Evolutionary conservation across 2,329 filamentous ascomycete genomes (phyloP).

Genomic region (Hyphodiscus sp.): DNA sequence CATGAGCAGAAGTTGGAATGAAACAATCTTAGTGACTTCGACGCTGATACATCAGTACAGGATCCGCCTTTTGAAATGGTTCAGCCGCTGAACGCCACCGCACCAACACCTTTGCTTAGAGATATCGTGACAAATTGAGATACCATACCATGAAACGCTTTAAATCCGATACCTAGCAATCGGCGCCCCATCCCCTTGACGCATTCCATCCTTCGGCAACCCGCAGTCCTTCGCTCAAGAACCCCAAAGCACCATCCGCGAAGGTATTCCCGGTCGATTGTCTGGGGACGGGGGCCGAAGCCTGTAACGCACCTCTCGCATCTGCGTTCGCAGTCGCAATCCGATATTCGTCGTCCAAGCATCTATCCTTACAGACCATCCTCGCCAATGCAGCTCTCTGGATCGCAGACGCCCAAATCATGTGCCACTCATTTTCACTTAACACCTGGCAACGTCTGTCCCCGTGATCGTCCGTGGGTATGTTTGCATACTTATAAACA

Average conservation of each 20-base stretch:
- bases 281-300: constrained; percentile 4
- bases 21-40: no score
- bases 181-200: constrained; percentile 22
- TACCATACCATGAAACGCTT: no score
- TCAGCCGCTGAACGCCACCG: no score
- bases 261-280: constrained; percentile 31
- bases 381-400: constrained; percentile 51
- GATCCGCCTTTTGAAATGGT: no score
- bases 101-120: neutral
- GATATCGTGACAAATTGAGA: neutral
- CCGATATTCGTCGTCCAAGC: constrained; percentile 52
- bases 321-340: constrained; percentile 33
- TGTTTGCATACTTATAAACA: constrained; percentile 37
- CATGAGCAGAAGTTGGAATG: no score
- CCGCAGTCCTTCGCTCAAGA: constrained; percentile 39
- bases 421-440: constrained; percentile 51
- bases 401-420: constrained; percentile 56
- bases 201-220: constrained; percentile 18
- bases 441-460: constrained; percentile 23
- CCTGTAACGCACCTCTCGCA: constrained; percentile 13
- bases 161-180: constrained; percentile 12
- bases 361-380: constrained; percentile 38
- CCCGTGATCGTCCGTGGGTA: constrained; percentile 7
- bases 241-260: constrained; percentile 35
- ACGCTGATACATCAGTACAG: no score